Evolutionary conservation across 305 asterid genomes (phyloP).

Genomic region (Fraxinus paxiana): DNA sequence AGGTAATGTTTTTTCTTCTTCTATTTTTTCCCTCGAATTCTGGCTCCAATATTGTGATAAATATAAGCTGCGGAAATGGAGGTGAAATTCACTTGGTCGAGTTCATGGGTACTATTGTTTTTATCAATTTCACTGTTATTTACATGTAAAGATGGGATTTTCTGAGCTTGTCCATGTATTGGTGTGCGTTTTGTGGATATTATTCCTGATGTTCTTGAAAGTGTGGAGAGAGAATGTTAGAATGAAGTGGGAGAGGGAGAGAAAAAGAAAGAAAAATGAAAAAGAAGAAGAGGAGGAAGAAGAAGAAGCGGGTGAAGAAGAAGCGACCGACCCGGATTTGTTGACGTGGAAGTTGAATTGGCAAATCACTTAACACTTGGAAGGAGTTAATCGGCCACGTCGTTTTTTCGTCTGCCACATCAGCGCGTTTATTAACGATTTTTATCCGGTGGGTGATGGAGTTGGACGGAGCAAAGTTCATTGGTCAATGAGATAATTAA

Average conservation of each 20-base stretch:
- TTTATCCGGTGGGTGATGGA: too few species aligned
- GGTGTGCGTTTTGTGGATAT: slow-evolving; percentile 1
- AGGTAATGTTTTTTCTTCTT: not conserved
- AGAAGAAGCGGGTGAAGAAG: slow-evolving; percentile 20
- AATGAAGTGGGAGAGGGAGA: slow-evolving; percentile 33
- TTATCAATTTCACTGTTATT: slow-evolving; percentile 11
- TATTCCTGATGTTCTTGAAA: slow-evolving; percentile 24
- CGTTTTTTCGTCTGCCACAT: too few species aligned
- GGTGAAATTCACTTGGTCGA: slow-evolving; percentile 36
- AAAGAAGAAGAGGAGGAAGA: slow-evolving; percentile 16
- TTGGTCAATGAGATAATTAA: too few species aligned
- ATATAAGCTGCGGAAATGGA: too few species aligned
- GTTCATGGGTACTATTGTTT: slow-evolving; percentile 21
- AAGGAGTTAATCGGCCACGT: too few species aligned
- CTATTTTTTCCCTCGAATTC: not conserved
- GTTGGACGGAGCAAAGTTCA: too few species aligned
- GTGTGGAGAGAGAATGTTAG: slow-evolving; percentile 41
- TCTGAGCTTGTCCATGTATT: slow-evolving; percentile 22
- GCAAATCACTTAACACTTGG: too few species aligned
- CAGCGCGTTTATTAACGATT: too few species aligned
- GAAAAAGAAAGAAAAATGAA: slow-evolving; percentile 32
- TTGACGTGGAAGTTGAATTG: too few species aligned
- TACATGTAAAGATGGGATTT: slow-evolving; percentile 36
- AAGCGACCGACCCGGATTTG: too few species aligned
- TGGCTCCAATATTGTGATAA: not conserved